Evolutionary conservation across 805 yeast species (phyloP).

Genomic region (Brettanomyces custersianus): DNA sequence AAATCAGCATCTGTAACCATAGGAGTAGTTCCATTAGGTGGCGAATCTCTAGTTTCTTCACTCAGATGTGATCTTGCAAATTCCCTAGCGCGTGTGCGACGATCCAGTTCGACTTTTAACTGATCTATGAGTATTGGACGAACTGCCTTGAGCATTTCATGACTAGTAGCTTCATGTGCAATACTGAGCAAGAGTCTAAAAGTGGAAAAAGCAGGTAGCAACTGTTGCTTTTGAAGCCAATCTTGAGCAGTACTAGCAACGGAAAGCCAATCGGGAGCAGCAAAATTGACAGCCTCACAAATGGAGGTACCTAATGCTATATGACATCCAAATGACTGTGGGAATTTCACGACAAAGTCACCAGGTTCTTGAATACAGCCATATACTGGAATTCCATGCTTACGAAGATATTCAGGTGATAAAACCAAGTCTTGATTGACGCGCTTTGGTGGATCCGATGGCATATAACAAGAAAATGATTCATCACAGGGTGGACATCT

Average conservation of each 20-base stretch:
- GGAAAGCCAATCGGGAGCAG: constrained; percentile 47
- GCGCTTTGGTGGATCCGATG: constrained; percentile 6
- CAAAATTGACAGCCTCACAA: constrained; percentile 49
- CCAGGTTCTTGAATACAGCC: constrained; percentile 52
- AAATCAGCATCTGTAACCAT: constrained; percentile 45
- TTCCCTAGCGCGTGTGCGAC: constrained; percentile 30
- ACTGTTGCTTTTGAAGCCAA: constrained; percentile 40
- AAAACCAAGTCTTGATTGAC: constrained; percentile 38
- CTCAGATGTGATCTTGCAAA: constrained; percentile 12
- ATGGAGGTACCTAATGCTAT: constrained; percentile 49
- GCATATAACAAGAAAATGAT: constrained; percentile 10
- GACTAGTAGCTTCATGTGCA: constrained; percentile 33
- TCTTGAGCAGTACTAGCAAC: constrained; percentile 37
- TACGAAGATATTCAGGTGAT: constrained; percentile 39
- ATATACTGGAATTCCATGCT: constrained; percentile 38
- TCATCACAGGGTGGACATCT: constrained; percentile 25
- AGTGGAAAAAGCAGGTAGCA: constrained; percentile 45
- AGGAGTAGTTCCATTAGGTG: background rate
- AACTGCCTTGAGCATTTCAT: constrained; percentile 27
- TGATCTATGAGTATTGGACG: constrained; percentile 26
- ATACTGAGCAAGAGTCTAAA: constrained; percentile 40
- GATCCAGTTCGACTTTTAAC: constrained; percentile 33
- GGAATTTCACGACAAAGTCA: constrained; percentile 49
- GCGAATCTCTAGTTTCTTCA: constrained; percentile 12
- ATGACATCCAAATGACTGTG: constrained; percentile 41